A percentile compares a stretch with the other conserved stretches of the same genome.
Evolutionary conservation across 2,329 filamentous ascomycete species (phyloP).

Genomic region (Pseudogymnoascus sp.): DNA sequence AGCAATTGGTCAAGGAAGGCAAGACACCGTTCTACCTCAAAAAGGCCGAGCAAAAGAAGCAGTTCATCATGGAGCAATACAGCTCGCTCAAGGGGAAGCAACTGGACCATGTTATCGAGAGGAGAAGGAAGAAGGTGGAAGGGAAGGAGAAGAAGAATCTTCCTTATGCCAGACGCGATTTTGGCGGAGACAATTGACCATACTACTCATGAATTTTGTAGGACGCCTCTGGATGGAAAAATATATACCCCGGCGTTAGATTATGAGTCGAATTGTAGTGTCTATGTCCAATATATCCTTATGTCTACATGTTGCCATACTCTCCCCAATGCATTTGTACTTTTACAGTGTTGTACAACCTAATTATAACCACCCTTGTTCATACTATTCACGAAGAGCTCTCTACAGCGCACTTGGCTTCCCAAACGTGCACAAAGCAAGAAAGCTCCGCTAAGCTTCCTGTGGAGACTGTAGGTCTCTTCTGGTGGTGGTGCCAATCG

Average conservation of each 20-base stretch:
- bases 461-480: slow-evolving; percentile 92
- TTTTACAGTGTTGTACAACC: neutral
- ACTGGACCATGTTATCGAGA: slow-evolving; percentile 75
- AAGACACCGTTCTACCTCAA: slow-evolving; percentile 94
- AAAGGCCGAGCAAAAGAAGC: slow-evolving; percentile 83
- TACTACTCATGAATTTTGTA: neutral
- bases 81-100: slow-evolving; percentile 77
- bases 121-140: slow-evolving; percentile 81
- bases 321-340: neutral
- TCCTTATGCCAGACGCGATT: slow-evolving; percentile 38
- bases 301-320: neutral
- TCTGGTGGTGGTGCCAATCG: slow-evolving; percentile 85
- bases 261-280: slow-evolving; percentile 10
- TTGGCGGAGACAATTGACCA: neutral
- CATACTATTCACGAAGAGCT: slow-evolving; percentile 58
- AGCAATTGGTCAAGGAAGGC: slow-evolving; percentile 75
- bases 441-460: slow-evolving; percentile 93
- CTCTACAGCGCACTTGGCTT: slow-evolving; percentile 72
- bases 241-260: slow-evolving; percentile 1
- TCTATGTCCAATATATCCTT: slow-evolving; percentile 6
- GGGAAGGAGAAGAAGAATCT: slow-evolving; percentile 76
- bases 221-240: neutral
- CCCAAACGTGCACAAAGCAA: slow-evolving; percentile 80
- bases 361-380: slow-evolving; percentile 20
- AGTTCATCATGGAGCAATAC: slow-evolving; percentile 71